These are phyloP conservation scores for Cymodocea nodosa DNA, from an alignment of 116 monocot species.

Conservation along the genomic window DNA sequence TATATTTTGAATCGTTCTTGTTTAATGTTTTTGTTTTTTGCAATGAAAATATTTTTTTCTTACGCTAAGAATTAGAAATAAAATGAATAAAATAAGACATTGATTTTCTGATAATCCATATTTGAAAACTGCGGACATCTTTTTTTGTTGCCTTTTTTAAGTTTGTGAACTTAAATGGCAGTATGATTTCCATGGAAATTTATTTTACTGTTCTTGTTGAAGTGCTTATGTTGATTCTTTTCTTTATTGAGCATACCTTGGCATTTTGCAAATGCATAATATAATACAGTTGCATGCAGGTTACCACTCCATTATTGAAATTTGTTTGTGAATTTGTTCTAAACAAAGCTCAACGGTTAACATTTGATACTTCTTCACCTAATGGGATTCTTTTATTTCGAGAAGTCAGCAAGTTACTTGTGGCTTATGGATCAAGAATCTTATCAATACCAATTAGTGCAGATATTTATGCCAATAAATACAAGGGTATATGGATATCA, in stretches of 20 bases:
- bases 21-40: too few relatives aligned
- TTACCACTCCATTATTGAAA: slow-evolving; percentile 91
- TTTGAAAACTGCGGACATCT: too few relatives aligned
- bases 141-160: too few relatives aligned
- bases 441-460: slow-evolving; percentile 54
- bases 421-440: slow-evolving; percentile 87
- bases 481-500: slow-evolving; percentile 98
- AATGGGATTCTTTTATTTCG: slow-evolving; percentile 97
- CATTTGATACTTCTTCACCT: slow-evolving; percentile 89
- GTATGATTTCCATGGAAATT: too few relatives aligned
- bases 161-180: too few relatives aligned
- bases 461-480: slow-evolving; percentile 80
- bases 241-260: too few relatives aligned
- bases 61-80: too few relatives aligned
- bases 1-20: too few relatives aligned
- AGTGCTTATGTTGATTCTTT: not conserved
- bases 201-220: not conserved
- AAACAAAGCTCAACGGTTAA: slow-evolving; percentile 90
- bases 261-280: not conserved
- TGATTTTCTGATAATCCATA: too few relatives aligned
- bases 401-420: slow-evolving; percentile 94
- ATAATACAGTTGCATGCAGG: slow-evolving; percentile 30
- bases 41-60: too few relatives aligned
- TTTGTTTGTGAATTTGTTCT: slow-evolving; percentile 89
- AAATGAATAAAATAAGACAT: too few relatives aligned